A percentile compares a stretch with the other conserved stretches of the same genome.
phyloP scores from a whole-genome alignment of 164 flowering plant species.

The Amborella trichopoda region DNA sequence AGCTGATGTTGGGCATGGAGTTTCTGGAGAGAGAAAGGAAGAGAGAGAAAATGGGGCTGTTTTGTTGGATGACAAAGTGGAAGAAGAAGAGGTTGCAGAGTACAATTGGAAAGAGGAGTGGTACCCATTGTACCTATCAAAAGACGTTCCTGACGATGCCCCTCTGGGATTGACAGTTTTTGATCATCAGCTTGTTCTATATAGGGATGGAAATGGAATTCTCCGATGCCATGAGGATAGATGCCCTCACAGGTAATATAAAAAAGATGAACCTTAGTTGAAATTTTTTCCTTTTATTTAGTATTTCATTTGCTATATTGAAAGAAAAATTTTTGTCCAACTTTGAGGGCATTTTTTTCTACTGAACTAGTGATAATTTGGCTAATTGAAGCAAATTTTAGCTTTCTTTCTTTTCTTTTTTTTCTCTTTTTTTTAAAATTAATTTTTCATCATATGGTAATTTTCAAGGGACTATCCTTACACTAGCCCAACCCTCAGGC shows the following conservation, averaged over 20 bases:
- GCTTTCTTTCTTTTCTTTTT: too few relatives aligned
- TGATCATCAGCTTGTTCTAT: constrained; percentile 71
- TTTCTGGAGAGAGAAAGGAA: constrained; percentile 7
- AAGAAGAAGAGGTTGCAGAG: constrained; percentile 24
- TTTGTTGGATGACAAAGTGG: constrained; percentile 22
- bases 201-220: constrained; percentile 50
- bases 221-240: constrained; percentile 74
- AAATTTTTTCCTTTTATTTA: too few relatives aligned
- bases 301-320: too few relatives aligned
- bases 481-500: too few relatives aligned
- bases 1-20: constrained; percentile 15
- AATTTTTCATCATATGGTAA: too few relatives aligned
- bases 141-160: constrained; percentile 77
- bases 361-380: too few relatives aligned
- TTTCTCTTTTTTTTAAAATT: too few relatives aligned
- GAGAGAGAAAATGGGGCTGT: constrained; percentile 21
- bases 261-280: too few relatives aligned
- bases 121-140: constrained; percentile 84
- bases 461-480: too few relatives aligned
- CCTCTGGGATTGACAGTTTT: constrained; percentile 86
- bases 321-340: too few relatives aligned
- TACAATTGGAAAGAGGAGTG: constrained; percentile 93
- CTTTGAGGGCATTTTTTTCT: too few relatives aligned
- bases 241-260: constrained; percentile 88
- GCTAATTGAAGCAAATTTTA: too few relatives aligned